Base-by-base conservation (phyloP, 2,329 filamentous ascomycete species). In the Aureobasidium leucospermi region DNA sequence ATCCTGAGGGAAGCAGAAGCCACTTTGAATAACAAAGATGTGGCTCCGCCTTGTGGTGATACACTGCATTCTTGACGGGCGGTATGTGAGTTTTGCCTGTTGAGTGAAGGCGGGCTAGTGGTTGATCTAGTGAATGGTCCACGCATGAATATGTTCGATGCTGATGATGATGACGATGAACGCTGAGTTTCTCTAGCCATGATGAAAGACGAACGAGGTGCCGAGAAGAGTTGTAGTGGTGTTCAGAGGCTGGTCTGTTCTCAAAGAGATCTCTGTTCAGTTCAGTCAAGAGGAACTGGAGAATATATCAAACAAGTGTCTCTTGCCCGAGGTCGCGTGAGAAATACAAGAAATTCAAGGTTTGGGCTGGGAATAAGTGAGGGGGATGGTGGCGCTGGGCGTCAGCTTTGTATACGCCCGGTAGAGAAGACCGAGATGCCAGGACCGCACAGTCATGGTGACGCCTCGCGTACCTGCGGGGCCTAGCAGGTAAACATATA, bases 21-120 rank as follows among this genome's bases (percentile, higher is more conserved):
- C 9, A 61, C 53, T 32, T 49, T 57, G 41, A 39, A 61, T 5
- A 61, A 36, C 2, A 61, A 23, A 15, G 39, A 38, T 2, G 52
- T 58, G 5, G 59, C 59, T 32, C 46, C 52, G 11, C 38, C 52
- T 15, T 28, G 43, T 15, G 51, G 16, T n/a, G 52, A 46, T n/a
- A 19, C 16, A 16, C 39, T 57, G 36, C 42, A 49, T 19, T 49
- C 46, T 15, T 58, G 52, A 65, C 63, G 29, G 63, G 61, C 60
- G 46, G 62, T 67, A 61, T 69, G 68, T n/a, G 60, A 69, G 45
- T 68, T 65, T 55, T 66, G 64, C 31, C 67, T 63, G 61, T 66
- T 69, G 43, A 70, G 63, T 36, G 66, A 66, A 28, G 68, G 68
- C 32, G 64, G 66, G 16, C 63, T 65, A 61, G 66, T 19, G 45